Evolutionary conservation across 2,329 filamentous ascomycete genomes (phyloP).

Genomic region (Tolypocladium album): DNA sequence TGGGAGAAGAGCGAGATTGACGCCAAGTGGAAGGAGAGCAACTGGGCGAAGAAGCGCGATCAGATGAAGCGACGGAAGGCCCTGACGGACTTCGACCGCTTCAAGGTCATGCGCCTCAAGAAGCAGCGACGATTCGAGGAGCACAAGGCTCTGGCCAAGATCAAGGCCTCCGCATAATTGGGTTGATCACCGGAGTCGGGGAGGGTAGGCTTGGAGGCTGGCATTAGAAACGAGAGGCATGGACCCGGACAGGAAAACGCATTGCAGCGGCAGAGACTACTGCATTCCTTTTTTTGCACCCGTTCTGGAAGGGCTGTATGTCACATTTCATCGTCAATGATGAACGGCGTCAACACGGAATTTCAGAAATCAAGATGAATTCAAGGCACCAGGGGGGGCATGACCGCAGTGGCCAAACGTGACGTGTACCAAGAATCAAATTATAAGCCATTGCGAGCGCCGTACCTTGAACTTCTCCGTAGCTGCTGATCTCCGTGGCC

Average conservation of each 20-base stretch:
- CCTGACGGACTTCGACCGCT: constrained; percentile 97
- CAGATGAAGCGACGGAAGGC: constrained; percentile 78
- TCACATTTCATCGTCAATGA: constrained; percentile 46
- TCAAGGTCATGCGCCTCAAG: constrained; percentile 99
- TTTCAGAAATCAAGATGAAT: constrained; percentile 36
- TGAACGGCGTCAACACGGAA: constrained; percentile 59
- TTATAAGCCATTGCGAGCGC: background rate
- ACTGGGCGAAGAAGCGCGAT: constrained; percentile 88
- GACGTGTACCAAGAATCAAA: background rate
- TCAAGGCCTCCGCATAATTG: constrained; percentile 69
- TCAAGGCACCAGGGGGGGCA: constrained; percentile 18
- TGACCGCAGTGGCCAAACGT: background rate
- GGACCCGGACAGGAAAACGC: constrained; percentile 23
- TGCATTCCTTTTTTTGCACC: constrained; percentile 46
- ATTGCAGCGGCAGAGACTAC: constrained; percentile 36
- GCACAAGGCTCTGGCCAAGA: constrained; percentile 90
- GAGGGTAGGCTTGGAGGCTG: constrained; percentile 21
- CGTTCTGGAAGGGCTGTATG: constrained; percentile 53
- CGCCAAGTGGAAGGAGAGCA: constrained; percentile 81
- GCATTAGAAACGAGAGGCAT: constrained; percentile 27
- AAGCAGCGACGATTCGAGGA: constrained; percentile 99
- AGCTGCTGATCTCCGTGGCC: background rate
- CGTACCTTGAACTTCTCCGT: background rate
- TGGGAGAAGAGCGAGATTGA: constrained; percentile 93
- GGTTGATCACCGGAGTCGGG: constrained; percentile 20